Evolutionary conservation across 2,329 filamentous ascomycete genomes (phyloP), one percentile per base, ranked within the genome.

Genomic region (Dactylellina haptotyla): DNA sequence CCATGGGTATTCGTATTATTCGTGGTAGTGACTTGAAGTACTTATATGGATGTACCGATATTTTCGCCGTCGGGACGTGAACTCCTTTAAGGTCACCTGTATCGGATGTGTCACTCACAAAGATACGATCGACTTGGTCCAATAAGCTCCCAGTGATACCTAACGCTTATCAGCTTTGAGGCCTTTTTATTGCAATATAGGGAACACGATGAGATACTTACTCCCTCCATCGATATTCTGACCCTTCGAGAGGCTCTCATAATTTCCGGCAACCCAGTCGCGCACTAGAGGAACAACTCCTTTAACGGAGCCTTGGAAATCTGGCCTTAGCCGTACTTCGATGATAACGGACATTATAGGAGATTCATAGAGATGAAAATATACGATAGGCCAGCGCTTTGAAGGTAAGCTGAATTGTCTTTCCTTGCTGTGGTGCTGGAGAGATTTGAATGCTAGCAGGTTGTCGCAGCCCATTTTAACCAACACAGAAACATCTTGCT

Each of bases 11-110:
- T 37, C 50, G 53, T 28, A 72, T 30, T 0, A 45, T 72, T 48
- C 18, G 43, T 18, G 59, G 67, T 16, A 14, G 51, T 64, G 53
- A 53, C 53, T 46, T 41, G 59, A 65, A 72, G 45, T 65, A 72
- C 53, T 72, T 72, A 53, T 72, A 72, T 23, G 67, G 51, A 45
- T 72, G 59, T 65, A 72, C 53, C 45, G 23, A 53, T 63, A 63
- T 71, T 45, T 34, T 65, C 4, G 67, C 67, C 4, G 23, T 64
- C 20, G 67, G 57, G 18, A 64, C 56, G 34, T 41, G 26, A 18
- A 65, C 59, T 10, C 32, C 58, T 37, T 30, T 23, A 12, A 28
- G 23, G 2, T 25, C 25, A 10, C 65, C 43, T 12, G 51, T 23
- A 23, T 30, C 59, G 14, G 46, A 72, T 14, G 59, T 64, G 10